A percentile compares a stretch with the other conserved stretches of the same genome.
Conservation (phyloP, 2,329 filamentous ascomycete genomes). For the Colletotrichum theobromicola region DNA sequence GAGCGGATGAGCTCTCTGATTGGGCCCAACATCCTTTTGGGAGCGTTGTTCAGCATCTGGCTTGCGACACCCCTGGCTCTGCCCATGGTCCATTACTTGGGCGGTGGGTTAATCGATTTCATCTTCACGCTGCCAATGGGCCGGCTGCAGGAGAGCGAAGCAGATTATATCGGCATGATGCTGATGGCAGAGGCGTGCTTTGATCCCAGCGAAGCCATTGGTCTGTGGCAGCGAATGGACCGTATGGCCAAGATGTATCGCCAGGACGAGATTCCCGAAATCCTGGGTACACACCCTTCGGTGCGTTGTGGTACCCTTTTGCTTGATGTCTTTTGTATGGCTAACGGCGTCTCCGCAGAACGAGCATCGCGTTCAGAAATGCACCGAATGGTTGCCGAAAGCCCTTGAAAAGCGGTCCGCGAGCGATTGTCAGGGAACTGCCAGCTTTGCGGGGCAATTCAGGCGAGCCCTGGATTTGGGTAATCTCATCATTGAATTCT, state of each 20-base stretch:
- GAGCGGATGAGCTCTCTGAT: conserved; percentile 65
- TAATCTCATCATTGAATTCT: conserved; percentile 28
- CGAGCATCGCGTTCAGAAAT: conserved; percentile 67
- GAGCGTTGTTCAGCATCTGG: conserved; percentile 53
- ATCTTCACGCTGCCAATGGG: conserved; percentile 73
- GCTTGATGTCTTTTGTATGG: not conserved
- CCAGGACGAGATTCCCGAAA: conserved; percentile 65
- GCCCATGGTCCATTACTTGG: conserved; percentile 43
- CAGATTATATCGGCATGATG: conserved; percentile 81
- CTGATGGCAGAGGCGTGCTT: conserved; percentile 86
- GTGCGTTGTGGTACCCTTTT: conserved; percentile 36
- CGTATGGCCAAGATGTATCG: conserved; percentile 40
- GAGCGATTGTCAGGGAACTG: conserved; percentile 60
- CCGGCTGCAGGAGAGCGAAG: conserved; percentile 76
- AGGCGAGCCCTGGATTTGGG: conserved; percentile 49
- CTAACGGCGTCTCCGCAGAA: conserved; percentile 45
- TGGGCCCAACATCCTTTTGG: conserved; percentile 56
- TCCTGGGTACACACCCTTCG: conserved; percentile 79
- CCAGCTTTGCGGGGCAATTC: conserved; percentile 59
- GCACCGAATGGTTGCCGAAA: conserved; percentile 65
- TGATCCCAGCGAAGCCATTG: conserved; percentile 69
- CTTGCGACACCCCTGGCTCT: conserved; percentile 48
- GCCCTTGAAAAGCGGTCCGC: conserved; percentile 58
- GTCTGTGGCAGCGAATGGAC: conserved; percentile 74
- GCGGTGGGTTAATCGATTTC: conserved; percentile 60